These are phyloP conservation scores for Candida vartiovaarae DNA, from an alignment of 805 yeast genomes.

Conservation along the genomic window DNA sequence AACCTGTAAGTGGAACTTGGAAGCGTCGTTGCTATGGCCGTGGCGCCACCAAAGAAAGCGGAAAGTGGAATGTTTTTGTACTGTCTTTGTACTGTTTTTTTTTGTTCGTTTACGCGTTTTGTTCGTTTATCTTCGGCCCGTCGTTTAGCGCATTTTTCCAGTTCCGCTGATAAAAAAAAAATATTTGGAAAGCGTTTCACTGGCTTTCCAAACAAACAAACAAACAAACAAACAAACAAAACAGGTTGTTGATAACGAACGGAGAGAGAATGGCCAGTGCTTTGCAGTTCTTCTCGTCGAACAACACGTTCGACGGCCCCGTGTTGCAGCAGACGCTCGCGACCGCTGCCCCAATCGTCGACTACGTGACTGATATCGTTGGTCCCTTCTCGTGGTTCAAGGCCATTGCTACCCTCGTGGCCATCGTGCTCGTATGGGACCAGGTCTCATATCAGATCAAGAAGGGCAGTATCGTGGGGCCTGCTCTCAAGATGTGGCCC, in stretches of 20 bases:
- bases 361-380: slow-evolving; percentile 3
- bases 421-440: slow-evolving; percentile 53
- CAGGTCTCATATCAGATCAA: slow-evolving; percentile 70
- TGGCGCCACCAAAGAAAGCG: too few species aligned
- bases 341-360: slow-evolving; percentile 1
- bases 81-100: too few species aligned
- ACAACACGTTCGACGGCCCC: slow-evolving; percentile 12
- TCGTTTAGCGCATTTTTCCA: too few species aligned
- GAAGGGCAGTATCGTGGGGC: slow-evolving; percentile 91
- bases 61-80: too few species aligned
- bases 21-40: too few species aligned
- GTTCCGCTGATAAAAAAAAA: too few species aligned
- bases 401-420: slow-evolving; percentile 37
- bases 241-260: background rate
- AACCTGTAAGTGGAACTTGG: too few species aligned
- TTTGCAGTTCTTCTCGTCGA: slow-evolving; percentile 14
- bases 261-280: slow-evolving; percentile 18
- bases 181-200: too few species aligned
- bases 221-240: background rate
- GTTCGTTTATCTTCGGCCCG: too few species aligned
- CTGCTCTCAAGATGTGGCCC: slow-evolving; percentile 83
- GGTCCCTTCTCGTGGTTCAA: slow-evolving; percentile 45
- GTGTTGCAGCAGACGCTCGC: slow-evolving; percentile 6
- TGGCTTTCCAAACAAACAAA: background rate
- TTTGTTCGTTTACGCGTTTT: too few species aligned